A percentile compares a stretch with the other conserved stretches of the same genome.
Evolutionary conservation across 805 yeast species (phyloP).

Genomic region (Cyberlindnera bimundalis): DNA sequence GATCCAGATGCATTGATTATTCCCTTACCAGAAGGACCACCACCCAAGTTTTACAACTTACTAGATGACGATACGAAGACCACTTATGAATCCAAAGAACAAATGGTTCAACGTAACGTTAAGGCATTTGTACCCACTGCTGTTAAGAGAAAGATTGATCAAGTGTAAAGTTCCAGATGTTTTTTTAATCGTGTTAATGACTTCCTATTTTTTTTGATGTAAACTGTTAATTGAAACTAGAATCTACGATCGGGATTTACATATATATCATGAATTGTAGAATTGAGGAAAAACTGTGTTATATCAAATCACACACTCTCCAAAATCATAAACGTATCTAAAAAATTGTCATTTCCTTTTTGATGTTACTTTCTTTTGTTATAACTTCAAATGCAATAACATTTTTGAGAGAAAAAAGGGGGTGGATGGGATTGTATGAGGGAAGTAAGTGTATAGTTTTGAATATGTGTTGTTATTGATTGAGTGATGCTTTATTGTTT

Average conservation of each 20-base stretch:
- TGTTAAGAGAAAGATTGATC: slow-evolving; percentile 11
- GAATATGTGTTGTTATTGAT: slow-evolving; percentile 2
- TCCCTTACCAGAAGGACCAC: slow-evolving; percentile 30
- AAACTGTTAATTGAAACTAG: too few relatives aligned
- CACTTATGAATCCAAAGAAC: slow-evolving; percentile 8
- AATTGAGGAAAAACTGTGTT: slow-evolving; percentile 4
- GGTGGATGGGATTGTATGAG: background rate
- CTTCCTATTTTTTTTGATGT: too few relatives aligned
- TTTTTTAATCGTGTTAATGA: too few relatives aligned
- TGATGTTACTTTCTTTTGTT: too few relatives aligned
- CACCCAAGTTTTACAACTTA: slow-evolving; percentile 22
- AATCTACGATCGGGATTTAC: too few relatives aligned
- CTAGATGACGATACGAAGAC: slow-evolving; percentile 9
- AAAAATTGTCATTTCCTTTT: background rate
- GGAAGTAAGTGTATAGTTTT: background rate
- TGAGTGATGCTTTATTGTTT: background rate
- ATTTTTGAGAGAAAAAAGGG: too few relatives aligned
- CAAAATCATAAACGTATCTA: slow-evolving; percentile 3
- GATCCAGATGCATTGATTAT: slow-evolving; percentile 25
- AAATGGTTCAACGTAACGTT: background rate
- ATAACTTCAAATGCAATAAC: background rate
- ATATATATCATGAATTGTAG: slow-evolving; percentile 8
- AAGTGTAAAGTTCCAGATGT: too few relatives aligned
- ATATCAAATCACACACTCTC: slow-evolving; percentile 9
- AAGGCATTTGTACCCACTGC: slow-evolving; percentile 10